phyloP scores from a whole-genome alignment of 305 asterid genomes.

The Solanum hybrid region DNA sequence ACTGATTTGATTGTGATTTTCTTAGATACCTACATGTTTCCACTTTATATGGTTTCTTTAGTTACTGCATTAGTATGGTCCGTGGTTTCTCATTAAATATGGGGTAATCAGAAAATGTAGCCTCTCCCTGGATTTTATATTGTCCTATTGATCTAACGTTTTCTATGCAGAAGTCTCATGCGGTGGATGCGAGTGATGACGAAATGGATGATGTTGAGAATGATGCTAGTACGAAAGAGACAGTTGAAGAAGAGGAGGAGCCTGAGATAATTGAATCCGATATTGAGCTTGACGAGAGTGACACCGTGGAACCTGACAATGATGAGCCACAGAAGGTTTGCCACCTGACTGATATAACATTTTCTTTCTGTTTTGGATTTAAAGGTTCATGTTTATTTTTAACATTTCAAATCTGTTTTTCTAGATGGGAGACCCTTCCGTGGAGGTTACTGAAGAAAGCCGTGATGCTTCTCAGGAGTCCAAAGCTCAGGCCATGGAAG shows the following conservation, averaged over 20 bases:
- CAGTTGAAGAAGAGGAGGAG: slow-evolving; percentile 59
- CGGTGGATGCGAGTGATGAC: slow-evolving; percentile 62
- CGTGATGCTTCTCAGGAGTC: slow-evolving; percentile 94
- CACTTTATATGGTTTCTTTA: background rate
- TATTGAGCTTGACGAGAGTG: slow-evolving; percentile 74
- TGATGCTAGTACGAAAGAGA: slow-evolving; percentile 23
- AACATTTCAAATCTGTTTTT: slow-evolving; percentile 1
- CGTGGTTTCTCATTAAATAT: background rate
- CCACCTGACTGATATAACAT: background rate
- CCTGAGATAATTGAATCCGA: slow-evolving; percentile 86
- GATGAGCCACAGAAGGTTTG: slow-evolving; percentile 77
- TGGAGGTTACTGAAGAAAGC: slow-evolving; percentile 75
- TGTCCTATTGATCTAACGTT: background rate
- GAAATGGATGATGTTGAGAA: slow-evolving; percentile 51
- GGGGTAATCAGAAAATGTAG: background rate
- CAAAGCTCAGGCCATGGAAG: slow-evolving; percentile 80
- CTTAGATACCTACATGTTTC: background rate
- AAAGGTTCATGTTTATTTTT: background rate
- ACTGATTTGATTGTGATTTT: background rate
- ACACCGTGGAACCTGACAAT: slow-evolving; percentile 79
- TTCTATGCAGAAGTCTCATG: slow-evolving; percentile 43
- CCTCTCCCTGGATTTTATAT: background rate
- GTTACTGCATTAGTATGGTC: background rate
- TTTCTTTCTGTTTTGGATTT: background rate
- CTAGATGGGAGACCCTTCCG: slow-evolving; percentile 89